Conservation (phyloP, 495 filamentous ascomycete genomes). For the Emericellopsis terricola region DNA sequence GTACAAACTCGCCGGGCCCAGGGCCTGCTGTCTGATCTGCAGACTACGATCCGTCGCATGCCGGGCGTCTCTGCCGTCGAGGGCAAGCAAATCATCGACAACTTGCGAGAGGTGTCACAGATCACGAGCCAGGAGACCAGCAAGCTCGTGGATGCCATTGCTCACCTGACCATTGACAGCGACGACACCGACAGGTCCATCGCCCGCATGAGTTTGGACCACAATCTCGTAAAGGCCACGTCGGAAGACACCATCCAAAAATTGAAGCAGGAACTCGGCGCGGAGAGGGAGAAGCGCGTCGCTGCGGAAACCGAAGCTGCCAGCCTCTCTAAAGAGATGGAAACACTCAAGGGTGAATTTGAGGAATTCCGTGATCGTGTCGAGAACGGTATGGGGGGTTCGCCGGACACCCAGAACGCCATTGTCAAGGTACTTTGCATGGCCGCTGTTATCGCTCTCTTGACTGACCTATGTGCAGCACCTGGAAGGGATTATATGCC, state of each 20-base stretch:
- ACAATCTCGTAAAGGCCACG: constrained; percentile 1
- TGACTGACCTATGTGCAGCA: background rate
- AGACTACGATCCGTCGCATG: constrained; percentile 1
- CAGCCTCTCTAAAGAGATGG: background rate
- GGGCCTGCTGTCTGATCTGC: constrained; percentile 1
- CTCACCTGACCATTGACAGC: constrained; percentile 1
- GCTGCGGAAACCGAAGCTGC: background rate
- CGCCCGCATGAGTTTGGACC: constrained; percentile 2
- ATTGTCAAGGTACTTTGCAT: no score
- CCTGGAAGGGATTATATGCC: background rate
- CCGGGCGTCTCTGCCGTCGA: constrained; percentile 1
- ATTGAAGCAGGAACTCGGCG: background rate
- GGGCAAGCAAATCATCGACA: background rate
- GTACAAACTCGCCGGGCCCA: background rate
- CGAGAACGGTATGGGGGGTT: background rate
- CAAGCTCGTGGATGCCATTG: constrained; percentile 1
- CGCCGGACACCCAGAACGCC: background rate
- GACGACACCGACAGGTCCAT: constrained; percentile 3
- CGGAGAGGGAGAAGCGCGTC: background rate
- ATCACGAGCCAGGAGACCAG: constrained; percentile 3
- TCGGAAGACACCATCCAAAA: background rate
- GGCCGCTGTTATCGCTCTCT: no score
- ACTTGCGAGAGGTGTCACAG: background rate
- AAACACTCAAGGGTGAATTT: background rate
- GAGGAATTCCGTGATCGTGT: background rate